Base-by-base conservation (phyloP, 2,329 filamentous ascomycete genomes). In the Bertia moriformis region DNA sequence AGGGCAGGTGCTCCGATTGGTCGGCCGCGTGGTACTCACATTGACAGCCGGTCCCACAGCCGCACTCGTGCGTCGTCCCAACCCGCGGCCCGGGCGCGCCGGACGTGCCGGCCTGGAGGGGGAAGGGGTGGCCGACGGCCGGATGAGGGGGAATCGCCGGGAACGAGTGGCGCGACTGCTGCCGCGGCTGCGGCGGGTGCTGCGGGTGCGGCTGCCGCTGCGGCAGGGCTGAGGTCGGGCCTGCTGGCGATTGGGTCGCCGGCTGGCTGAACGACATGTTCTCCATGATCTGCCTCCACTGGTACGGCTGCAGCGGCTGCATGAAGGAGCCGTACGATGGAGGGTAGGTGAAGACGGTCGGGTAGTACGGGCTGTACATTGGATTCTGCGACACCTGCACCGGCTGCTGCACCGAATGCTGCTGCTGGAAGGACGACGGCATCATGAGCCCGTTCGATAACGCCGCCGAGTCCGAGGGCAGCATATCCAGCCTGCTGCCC, bases 1-100 rank as follows among this genome's bases (percentile, higher is more conserved):
- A n/a, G n/a, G n/a, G n/a, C n/a, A n/a, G n/a, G n/a, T n/a, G n/a
- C n/a, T n/a, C n/a, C n/a, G n/a, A n/a, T n/a, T n/a, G n/a, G n/a
- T n/a, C n/a, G n/a, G n/a, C n/a, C 60, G 49, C n/a, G n/a, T n/a
- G n/a, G n/a, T n/a, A n/a, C n/a, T n/a, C n/a, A n/a, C 79, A 84
- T 46, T 76, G 67, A 46, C 79, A 84, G 19, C 61, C 61, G 40
- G 78, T 71, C 15, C 79, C 79, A 49, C 79, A 84, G 37, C 63
- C 62, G 48, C 79, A 84, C 18, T 63, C 60, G 44, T 71, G 65
- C 29, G 55, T 57, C 2, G 47, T 49, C 14, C 44, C 43, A 14
- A 42, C 41, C 10, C 7, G 13, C 36, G 10, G 17, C 4, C 36
- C 19, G 14, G 13, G 14, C 36, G 14, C 17, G 36, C 15, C 18